Evolutionary conservation across 192 early-diverging fungal genomes (phyloP).

Genomic region (Entomortierella beljakovae): DNA sequence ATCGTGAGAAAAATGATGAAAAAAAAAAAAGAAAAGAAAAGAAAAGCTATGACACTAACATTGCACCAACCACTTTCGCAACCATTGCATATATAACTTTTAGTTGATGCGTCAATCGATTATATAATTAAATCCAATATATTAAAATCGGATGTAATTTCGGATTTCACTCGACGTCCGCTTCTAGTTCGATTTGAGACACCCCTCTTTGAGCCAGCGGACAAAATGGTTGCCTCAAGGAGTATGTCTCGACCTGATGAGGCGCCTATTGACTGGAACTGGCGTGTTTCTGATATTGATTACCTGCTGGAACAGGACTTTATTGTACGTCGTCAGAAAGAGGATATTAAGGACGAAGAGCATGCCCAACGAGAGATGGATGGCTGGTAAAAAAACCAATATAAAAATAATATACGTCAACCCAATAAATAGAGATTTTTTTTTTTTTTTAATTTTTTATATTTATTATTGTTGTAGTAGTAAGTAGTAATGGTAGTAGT

Average conservation of each 20-base stretch:
- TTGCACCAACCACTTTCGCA: no score
- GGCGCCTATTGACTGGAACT: conserved; percentile 59
- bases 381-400: conserved; percentile 11
- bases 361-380: conserved; percentile 53
- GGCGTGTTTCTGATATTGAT: conserved; percentile 64
- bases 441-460: neutral
- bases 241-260: conserved; percentile 50
- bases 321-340: conserved; percentile 26
- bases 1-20: no score
- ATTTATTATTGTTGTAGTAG: no score
- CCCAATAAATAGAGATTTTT: neutral
- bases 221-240: conserved; percentile 58
- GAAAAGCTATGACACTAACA: no score
- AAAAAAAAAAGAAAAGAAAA: no score
- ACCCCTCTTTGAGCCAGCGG: conserved; percentile 64
- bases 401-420: neutral
- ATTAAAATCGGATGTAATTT: conserved; percentile 43
- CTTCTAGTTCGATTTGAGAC: conserved; percentile 61
- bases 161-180: conserved; percentile 58
- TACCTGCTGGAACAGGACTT: conserved; percentile 63
- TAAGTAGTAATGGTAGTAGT: no score
- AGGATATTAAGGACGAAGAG: conserved; percentile 44
- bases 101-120: conserved; percentile 48
- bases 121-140: conserved; percentile 37
- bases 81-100: neutral